phyloP scores from a whole-genome alignment of 2,329 filamentous ascomycete genomes.

The Dactylonectria estremocensis region DNA sequence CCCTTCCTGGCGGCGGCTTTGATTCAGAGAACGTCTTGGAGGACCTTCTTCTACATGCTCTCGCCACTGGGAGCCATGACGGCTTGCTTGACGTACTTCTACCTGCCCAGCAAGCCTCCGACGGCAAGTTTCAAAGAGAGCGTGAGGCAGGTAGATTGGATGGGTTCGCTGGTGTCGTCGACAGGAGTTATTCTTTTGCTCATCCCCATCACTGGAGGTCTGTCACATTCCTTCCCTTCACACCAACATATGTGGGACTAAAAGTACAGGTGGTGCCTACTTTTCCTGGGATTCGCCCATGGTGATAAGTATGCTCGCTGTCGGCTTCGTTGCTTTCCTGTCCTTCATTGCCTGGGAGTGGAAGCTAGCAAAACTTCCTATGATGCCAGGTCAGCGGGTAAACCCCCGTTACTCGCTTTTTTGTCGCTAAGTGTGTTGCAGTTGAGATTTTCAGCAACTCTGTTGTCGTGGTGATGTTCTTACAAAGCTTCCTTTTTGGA shows the following conservation, averaged over 20 bases:
- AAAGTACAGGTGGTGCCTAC: slow-evolving; percentile 41
- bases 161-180: slow-evolving; percentile 68
- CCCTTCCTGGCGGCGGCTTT: slow-evolving; percentile 62
- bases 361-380: slow-evolving; percentile 79
- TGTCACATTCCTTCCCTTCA: neutral
- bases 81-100: slow-evolving; percentile 61
- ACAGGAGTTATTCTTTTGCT: slow-evolving; percentile 72
- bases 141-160: slow-evolving; percentile 71
- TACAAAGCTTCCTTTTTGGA: slow-evolving; percentile 73
- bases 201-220: slow-evolving; percentile 74
- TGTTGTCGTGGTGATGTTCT: slow-evolving; percentile 68
- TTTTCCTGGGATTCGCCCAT: slow-evolving; percentile 75
- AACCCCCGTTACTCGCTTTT: neutral
- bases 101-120: slow-evolving; percentile 66
- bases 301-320: slow-evolving; percentile 80
- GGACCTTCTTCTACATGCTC: slow-evolving; percentile 63
- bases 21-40: slow-evolving; percentile 57
- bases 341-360: slow-evolving; percentile 80
- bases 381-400: slow-evolving; percentile 71
- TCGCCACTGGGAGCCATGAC: slow-evolving; percentile 64
- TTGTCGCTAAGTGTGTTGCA: slow-evolving; percentile 26
- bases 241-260: neutral
- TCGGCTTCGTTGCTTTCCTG: slow-evolving; percentile 72
- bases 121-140: slow-evolving; percentile 63
- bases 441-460: slow-evolving; percentile 69